These are phyloP conservation scores for Lepidium didymum DNA, from an alignment of 345 rosid genomes.

Conservation along the genomic window DNA sequence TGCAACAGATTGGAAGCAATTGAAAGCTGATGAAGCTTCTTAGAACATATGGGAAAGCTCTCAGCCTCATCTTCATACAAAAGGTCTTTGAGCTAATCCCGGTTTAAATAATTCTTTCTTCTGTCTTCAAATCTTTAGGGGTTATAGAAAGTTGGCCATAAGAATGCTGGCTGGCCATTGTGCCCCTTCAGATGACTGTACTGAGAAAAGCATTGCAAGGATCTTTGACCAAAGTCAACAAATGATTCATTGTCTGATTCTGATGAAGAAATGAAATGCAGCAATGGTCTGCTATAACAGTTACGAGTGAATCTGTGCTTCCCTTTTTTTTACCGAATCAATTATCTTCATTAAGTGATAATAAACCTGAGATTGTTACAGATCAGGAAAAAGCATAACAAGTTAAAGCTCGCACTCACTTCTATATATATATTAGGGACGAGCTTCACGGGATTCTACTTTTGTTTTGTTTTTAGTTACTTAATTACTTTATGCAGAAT, in stretches of 20 bases:
- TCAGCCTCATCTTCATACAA: constrained; percentile 14
- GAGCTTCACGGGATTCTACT: constrained; percentile 27
- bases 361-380: constrained; percentile 9
- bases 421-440: background rate
- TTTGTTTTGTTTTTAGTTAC: background rate
- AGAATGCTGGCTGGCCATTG: constrained; percentile 1
- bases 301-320: background rate
- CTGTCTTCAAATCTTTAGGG: background rate
- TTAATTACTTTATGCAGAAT: background rate
- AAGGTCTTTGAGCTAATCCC: constrained; percentile 12
- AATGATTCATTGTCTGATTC: background rate
- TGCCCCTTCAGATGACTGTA: constrained; percentile 13
- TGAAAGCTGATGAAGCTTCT: background rate
- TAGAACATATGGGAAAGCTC: constrained; percentile 4
- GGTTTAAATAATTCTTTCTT: constrained; percentile 6
- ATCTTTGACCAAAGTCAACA: background rate
- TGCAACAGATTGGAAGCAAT: background rate
- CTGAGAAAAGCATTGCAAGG: constrained; percentile 2
- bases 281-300: background rate
- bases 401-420: constrained; percentile 21
- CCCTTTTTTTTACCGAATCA: background rate
- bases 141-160: background rate
- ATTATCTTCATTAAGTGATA: background rate
- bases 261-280: constrained; percentile 3
- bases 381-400: constrained; percentile 1